Conservation (phyloP, 108 stramenopile genomes). For the Conticribra guillardii region DNA sequence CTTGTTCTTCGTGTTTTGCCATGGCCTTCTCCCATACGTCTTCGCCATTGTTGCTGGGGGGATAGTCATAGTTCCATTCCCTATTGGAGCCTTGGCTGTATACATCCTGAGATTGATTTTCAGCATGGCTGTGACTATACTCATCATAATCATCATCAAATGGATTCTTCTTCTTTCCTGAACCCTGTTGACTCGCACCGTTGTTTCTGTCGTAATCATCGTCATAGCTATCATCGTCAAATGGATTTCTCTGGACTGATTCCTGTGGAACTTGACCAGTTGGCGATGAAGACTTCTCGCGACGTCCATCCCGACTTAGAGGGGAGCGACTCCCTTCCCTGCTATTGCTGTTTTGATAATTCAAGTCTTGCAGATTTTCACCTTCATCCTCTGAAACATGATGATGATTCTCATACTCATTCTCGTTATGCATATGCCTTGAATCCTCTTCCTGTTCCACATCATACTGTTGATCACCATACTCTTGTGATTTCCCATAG, state of each 20-base stretch:
- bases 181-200: background rate
- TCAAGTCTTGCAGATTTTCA: too few relatives aligned
- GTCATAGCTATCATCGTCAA: too few relatives aligned
- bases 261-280: too few relatives aligned
- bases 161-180: background rate
- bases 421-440: too few relatives aligned
- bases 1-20: slow-evolving; percentile 26
- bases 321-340: too few relatives aligned
- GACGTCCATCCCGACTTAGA: too few relatives aligned
- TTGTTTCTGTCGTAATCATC: background rate
- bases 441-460: background rate
- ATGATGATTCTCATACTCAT: too few relatives aligned
- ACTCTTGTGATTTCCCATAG: background rate
- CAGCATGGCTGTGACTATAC: background rate
- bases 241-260: too few relatives aligned
- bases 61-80: background rate
- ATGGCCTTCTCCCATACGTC: slow-evolving; percentile 33
- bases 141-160: background rate
- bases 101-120: background rate
- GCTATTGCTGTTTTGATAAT: too few relatives aligned
- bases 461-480: background rate
- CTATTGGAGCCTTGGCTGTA: background rate
- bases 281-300: too few relatives aligned
- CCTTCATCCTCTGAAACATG: too few relatives aligned
- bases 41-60: background rate